Evolutionary conservation across 108 stramenopile genomes (phyloP), one percentile per base, ranked within the genome.

Genomic region (Fragilaria radians): DNA sequence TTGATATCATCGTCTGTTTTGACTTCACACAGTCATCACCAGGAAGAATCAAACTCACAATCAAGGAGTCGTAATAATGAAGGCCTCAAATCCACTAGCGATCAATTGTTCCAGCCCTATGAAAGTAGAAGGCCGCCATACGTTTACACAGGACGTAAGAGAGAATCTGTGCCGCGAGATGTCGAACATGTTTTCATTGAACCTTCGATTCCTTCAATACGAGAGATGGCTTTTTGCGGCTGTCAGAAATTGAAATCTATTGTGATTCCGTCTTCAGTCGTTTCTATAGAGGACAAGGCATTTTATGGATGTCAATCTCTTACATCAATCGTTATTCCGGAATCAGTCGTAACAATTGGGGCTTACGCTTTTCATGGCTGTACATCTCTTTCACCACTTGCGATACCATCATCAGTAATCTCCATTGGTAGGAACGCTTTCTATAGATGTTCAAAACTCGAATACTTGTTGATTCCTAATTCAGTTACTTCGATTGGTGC

Each of bases 181-280:
- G 14, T 42, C 14, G 36, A 42, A 42, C 7, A 42, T 14, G 14
- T 42, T 11, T 42, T 42, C 36, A 42, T 42, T 14, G 36, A 42
- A 11, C 36, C 36, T 68, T 68, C 22, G 65, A 69, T 28, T 61
- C 58, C 17, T 63, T 67, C 18, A 25, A 70, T 72, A 55, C 67
- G 71, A 11, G 49, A 32, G 29, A 59, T 57, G 28, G 67, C 71
- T 19, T 78, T 72, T 58, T 56, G 58, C 32, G 59, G 68, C 42
- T 78, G 71, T 52, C 70, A 72, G 28, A 28, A 61, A 24, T 46
- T 78, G 54, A 36, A 48, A 7, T 46, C 59, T 18, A 50, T 54
- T 29, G 52, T 57, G 28, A 61, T 50, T 57, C 56, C 56, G 3
- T 22, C 2, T 1, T 48, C 47, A 48, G 47, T 1, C 47, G 23